Evolutionary conservation across 106 monocot genomes (phyloP).

Genomic region (Phalaenopsis equestris): DNA sequence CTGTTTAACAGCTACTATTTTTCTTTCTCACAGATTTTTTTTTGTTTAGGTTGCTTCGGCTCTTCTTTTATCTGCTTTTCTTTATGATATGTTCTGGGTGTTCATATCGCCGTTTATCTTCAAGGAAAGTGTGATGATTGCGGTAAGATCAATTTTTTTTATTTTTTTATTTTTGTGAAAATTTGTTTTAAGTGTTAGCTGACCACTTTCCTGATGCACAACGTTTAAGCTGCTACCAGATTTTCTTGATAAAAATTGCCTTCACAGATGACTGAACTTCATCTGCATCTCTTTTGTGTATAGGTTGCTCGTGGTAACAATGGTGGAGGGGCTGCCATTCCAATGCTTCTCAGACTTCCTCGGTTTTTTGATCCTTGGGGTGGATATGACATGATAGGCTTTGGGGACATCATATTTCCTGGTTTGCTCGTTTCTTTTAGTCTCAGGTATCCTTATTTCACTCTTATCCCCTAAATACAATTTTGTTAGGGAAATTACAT

Average conservation of each 20-base stretch:
- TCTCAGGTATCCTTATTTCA: constrained; percentile 10
- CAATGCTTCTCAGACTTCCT: constrained; percentile 76
- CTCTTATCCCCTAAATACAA: not conserved
- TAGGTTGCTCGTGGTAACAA: constrained; percentile 65
- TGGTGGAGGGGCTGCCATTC: constrained; percentile 58
- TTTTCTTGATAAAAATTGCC: not conserved
- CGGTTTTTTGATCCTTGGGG: constrained; percentile 37
- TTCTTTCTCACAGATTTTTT: not conserved
- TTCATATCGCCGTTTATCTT: constrained; percentile 12
- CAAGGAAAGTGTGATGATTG: constrained; percentile 14
- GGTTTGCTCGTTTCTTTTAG: constrained; percentile 21
- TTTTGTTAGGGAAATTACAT: too few relatives aligned
- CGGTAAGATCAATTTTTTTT: not conserved
- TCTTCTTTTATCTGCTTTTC: constrained; percentile 10
- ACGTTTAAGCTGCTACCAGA: not conserved
- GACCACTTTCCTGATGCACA: not conserved
- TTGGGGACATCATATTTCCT: constrained; percentile 22
- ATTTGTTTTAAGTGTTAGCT: not conserved
- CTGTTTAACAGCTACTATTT: not conserved
- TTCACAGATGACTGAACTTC: not conserved
- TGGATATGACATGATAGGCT: constrained; percentile 19
- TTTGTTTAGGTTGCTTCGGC: constrained; percentile 9
- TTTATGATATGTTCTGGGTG: constrained; percentile 13
- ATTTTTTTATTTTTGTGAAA: not conserved
- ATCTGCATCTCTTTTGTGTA: constrained; percentile 5